These are phyloP conservation scores for Boletus reticulatus DNA, from an alignment of 768 basidiomycete species.

Conservation along the genomic window DNA sequence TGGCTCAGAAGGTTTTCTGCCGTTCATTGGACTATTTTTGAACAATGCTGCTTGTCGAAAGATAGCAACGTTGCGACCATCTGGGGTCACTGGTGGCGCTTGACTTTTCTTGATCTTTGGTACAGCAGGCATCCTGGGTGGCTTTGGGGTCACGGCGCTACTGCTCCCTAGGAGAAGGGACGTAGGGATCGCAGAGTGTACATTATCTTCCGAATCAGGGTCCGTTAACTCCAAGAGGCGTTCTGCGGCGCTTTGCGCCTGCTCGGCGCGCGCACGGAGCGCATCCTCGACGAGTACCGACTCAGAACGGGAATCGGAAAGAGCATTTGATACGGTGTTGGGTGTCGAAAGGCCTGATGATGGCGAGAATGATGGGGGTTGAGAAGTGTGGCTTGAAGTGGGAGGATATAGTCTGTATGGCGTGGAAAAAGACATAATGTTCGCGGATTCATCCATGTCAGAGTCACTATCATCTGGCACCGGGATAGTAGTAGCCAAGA, in stretches of 20 bases:
- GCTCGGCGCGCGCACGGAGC: conserved; percentile 81
- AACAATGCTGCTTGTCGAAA: conserved; percentile 78
- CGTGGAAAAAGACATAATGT: conserved; percentile 71
- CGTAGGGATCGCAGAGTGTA: conserved; percentile 52
- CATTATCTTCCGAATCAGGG: conserved; percentile 60
- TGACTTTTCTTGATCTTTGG: conserved; percentile 32
- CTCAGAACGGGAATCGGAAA: conserved; percentile 53
- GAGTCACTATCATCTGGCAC: conserved; percentile 74
- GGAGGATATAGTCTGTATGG: conserved; percentile 54
- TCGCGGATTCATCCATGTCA: conserved; percentile 53
- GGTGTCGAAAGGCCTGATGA: conserved; percentile 50
- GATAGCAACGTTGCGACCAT: conserved; percentile 53
- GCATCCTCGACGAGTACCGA: conserved; percentile 74
- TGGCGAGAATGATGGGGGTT: conserved; percentile 51
- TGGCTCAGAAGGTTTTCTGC: conserved; percentile 47
- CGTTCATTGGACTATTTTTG: conserved; percentile 73
- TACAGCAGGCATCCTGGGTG: conserved; percentile 34
- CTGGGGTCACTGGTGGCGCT: conserved; percentile 61
- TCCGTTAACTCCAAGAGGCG: conserved; percentile 84
- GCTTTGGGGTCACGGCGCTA: conserved; percentile 38
- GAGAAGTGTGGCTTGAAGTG: conserved; percentile 37
- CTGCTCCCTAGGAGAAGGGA: conserved; percentile 49
- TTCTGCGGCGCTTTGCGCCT: conserved; percentile 92
- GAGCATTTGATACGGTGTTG: conserved; percentile 53
- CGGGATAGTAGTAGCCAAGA: conserved; percentile 72